phyloP scores from a whole-genome alignment of 768 basidiomycete species.

The Cystofilobasidium macerans region DNA sequence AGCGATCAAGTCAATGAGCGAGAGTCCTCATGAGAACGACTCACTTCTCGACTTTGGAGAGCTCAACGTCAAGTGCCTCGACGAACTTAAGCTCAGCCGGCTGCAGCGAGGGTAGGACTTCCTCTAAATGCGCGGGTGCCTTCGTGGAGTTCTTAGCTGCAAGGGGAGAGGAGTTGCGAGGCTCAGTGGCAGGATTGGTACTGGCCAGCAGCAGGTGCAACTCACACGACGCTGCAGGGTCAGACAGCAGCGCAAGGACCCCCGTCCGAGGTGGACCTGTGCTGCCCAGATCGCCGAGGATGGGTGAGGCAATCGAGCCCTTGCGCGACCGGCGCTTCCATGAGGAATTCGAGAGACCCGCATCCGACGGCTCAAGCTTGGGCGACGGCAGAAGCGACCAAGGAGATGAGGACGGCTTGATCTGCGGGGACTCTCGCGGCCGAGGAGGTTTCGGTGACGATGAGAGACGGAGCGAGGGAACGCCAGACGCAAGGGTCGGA shows the following conservation, averaged over 20 bases:
- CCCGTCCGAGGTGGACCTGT: conserved; percentile 13
- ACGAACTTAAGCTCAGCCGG: conserved; percentile 63
- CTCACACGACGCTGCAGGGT: background rate
- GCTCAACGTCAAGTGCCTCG: conserved; percentile 58
- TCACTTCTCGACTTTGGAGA: conserved; percentile 69
- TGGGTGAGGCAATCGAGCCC: background rate
- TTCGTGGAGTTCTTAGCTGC: background rate
- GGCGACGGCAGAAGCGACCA: conserved; percentile 12
- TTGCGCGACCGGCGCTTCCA: background rate
- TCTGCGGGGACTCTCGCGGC: background rate
- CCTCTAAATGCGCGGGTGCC: conserved; percentile 30
- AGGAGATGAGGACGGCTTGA: conserved; percentile 2
- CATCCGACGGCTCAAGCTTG: background rate
- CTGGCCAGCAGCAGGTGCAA: background rate
- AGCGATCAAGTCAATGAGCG: background rate
- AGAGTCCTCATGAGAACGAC: background rate
- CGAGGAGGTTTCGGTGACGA: background rate
- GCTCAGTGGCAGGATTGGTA: background rate
- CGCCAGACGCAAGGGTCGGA: background rate
- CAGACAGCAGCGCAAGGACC: conserved; percentile 5
- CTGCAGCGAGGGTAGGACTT: conserved; percentile 48
- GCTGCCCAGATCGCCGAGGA: conserved; percentile 2
- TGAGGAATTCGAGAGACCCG: no score
- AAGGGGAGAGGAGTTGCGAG: background rate
- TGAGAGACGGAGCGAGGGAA: conserved; percentile 1